phyloP scores from a whole-genome alignment of 108 stramenopile species.

The Cyclostephanos tholiformis region DNA sequence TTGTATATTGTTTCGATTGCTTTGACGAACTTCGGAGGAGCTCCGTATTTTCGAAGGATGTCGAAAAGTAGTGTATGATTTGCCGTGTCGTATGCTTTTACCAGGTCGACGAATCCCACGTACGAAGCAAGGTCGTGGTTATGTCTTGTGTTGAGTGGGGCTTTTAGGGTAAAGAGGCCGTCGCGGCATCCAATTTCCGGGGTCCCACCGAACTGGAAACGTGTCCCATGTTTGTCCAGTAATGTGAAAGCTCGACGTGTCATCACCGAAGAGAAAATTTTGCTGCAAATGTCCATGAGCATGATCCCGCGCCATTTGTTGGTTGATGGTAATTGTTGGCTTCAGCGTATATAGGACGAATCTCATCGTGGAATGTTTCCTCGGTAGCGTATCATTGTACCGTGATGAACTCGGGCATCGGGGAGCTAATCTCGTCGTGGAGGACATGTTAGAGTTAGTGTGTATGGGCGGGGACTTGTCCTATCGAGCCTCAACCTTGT shows the following conservation, averaged over 20 bases:
- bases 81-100: conserved; percentile 34
- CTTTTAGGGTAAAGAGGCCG: conserved; percentile 17
- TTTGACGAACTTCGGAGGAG: background rate
- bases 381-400: background rate
- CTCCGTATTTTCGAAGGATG: too few relatives aligned
- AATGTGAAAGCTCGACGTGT: background rate
- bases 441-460: background rate
- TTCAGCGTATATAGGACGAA: conserved; percentile 4
- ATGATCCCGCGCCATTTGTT: conserved; percentile 16
- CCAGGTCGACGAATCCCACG: conserved; percentile 19
- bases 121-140: background rate
- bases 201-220: conserved; percentile 21
- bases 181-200: conserved; percentile 19
- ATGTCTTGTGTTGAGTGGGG: conserved; percentile 3
- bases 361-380: conserved; percentile 16
- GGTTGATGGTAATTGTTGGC: background rate
- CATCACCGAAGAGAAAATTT: conserved; percentile 9
- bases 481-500: background rate
- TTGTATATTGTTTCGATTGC: conserved; percentile 12
- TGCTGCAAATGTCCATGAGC: conserved; percentile 18
- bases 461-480: background rate
- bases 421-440: background rate
- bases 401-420: background rate
- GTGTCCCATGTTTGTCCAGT: conserved; percentile 12
- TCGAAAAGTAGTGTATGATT: conserved; percentile 12